Evolutionary conservation across 148 eudicot species (phyloP).

Genomic region (Rhododendron ovatum): DNA sequence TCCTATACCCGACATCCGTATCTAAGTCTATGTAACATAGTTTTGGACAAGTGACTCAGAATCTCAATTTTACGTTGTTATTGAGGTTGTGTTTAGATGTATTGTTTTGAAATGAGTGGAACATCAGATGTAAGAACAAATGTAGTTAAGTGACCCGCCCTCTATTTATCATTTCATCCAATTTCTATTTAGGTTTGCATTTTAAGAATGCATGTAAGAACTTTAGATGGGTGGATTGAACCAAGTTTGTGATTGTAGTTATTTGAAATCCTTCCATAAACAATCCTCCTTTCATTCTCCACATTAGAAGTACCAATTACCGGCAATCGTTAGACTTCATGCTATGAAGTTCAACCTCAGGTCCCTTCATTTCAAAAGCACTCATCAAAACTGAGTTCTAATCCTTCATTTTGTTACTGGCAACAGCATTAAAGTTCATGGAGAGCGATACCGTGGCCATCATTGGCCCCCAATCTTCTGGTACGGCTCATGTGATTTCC

Average conservation of each 20-base stretch:
- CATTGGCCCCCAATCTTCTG: constrained; percentile 70
- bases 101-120: not conserved
- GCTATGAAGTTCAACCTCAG: not conserved
- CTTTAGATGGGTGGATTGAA: not conserved
- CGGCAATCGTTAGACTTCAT: not conserved
- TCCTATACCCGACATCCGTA: not conserved
- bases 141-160: not conserved
- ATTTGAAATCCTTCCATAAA: not conserved
- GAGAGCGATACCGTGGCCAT: constrained; percentile 55
- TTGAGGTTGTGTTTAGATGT: not conserved
- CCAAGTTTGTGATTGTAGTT: not conserved
- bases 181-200: not conserved
- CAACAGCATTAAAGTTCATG: constrained; percentile 66
- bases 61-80: not conserved
- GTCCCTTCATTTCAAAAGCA: not conserved
- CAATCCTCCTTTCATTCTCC: not conserved
- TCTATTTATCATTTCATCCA: not conserved
- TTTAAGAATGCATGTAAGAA: not conserved
- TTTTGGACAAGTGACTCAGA: not conserved
- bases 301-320: not conserved
- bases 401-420: constrained; percentile 4
- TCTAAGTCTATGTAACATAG: not conserved
- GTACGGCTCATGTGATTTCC: constrained; percentile 41
- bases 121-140: not conserved
- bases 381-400: not conserved